These are phyloP conservation scores for Penicillium desertorum DNA, from an alignment of 495 filamentous ascomycete species.

Conservation along the genomic window DNA sequence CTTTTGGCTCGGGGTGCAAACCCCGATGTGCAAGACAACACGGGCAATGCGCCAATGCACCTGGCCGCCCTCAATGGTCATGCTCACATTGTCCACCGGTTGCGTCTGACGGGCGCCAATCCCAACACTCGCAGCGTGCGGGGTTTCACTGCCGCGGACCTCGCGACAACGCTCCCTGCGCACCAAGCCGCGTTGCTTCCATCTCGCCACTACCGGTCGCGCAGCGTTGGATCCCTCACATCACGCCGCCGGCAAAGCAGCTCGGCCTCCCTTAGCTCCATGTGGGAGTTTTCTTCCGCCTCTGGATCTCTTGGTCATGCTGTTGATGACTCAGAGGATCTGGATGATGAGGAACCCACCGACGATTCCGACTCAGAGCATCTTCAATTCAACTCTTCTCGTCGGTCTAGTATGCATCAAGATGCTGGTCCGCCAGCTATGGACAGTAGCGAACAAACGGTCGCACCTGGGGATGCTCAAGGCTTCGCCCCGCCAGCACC, in stretches of 20 bases:
- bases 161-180: slow-evolving; percentile 62
- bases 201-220: slow-evolving; percentile 54
- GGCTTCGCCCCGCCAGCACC: slow-evolving; percentile 58
- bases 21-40: slow-evolving; percentile 71
- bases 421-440: slow-evolving; percentile 27
- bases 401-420: slow-evolving; percentile 46
- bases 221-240: slow-evolving; percentile 55
- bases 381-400: slow-evolving; percentile 46
- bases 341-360: slow-evolving; percentile 39
- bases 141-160: slow-evolving; percentile 70
- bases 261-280: slow-evolving; percentile 60
- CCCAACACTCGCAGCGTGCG: slow-evolving; percentile 66
- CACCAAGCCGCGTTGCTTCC: slow-evolving; percentile 56
- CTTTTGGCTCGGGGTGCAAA: slow-evolving; percentile 79
- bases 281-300: slow-evolving; percentile 57
- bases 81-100: slow-evolving; percentile 69
- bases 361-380: slow-evolving; percentile 41
- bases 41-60: slow-evolving; percentile 82
- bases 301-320: slow-evolving; percentile 42
- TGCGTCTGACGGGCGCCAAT: slow-evolving; percentile 72
- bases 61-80: slow-evolving; percentile 77
- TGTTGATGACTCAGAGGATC: slow-evolving; percentile 43
- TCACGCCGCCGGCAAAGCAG: slow-evolving; percentile 66
- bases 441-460: slow-evolving; percentile 27
- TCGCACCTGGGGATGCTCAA: slow-evolving; percentile 31